phyloP scores from a whole-genome alignment of 192 early-diverging fungal species.

The Podila epicladia region DNA sequence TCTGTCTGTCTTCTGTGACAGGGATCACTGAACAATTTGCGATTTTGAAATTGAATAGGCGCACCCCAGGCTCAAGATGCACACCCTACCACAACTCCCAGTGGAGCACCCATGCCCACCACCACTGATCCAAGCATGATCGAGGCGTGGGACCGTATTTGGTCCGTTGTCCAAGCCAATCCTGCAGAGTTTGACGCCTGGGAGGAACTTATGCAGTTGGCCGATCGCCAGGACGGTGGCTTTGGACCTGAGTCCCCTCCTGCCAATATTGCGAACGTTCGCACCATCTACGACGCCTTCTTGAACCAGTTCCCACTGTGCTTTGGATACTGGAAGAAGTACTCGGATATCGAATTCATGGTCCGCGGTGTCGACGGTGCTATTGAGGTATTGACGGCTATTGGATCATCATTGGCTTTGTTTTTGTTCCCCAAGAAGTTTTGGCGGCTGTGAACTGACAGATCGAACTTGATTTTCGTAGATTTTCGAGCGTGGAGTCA shows the following conservation, averaged over 20 bases:
- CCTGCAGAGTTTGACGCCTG: constrained; percentile 71
- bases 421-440: not conserved
- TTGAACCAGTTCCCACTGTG: constrained; percentile 77
- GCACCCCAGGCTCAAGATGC: not conserved
- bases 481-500: constrained; percentile 79
- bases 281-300: constrained; percentile 71
- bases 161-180: constrained; percentile 27
- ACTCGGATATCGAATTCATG: constrained; percentile 67
- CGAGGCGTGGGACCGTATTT: constrained; percentile 40
- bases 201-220: constrained; percentile 71
- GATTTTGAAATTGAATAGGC: not conserved
- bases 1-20: no score
- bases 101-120: constrained; percentile 41
- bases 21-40: not conserved
- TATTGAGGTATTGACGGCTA: constrained; percentile 56
- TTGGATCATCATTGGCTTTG: not conserved
- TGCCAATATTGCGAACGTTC: constrained; percentile 58
- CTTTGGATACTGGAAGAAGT: constrained; percentile 87
- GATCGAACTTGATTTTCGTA: constrained; percentile 28
- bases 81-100: constrained; percentile 35
- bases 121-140: constrained; percentile 35
- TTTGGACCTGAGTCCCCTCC: constrained; percentile 57
- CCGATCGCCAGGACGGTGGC: constrained; percentile 66
- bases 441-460: not conserved
- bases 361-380: constrained; percentile 68